Base-by-base conservation (phyloP, 1,139 yeast species). In the Kurtzmaniella quercitrusa region DNA sequence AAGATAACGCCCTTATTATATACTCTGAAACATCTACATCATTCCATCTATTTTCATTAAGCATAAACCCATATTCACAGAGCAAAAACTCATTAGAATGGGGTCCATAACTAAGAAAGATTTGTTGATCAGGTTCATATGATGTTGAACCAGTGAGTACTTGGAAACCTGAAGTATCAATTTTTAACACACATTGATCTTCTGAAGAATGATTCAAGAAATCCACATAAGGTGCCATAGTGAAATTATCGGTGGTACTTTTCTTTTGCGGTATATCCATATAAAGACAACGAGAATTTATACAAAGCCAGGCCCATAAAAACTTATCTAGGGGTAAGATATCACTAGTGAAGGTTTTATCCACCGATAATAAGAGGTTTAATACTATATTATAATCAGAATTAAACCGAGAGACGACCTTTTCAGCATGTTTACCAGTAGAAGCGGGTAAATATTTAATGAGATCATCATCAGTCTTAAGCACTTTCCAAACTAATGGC, bases 151-250 rank as follows among this genome's bases (percentile, higher is more conserved):
- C 57, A 2, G 82, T 65, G 25, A 59, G 57, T 1, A 82, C 84
- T 41, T 69, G 73, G 53, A 81, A 81, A 1, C 85, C 86, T 3
- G 54, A 50, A 3, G 62, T 52, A 53, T 75, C 75, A 18, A 77
- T 70, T 38, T 72, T 70, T 41, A 82, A 60, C 1, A 63, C 61
- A 48, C 88, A 82, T 41, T 75, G 77, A 37, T 79, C 80, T 1
- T 70, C 70, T 29, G 75, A 63, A 10, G 80, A 68, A 62, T 93
- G 98, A 63, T 93, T 93, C 45, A 93, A 67, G 58, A 87, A 86
- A 66, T 93, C 98, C 12, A 91, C 91, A 51, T 71, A 84, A 0
- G 98, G 98, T 0, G 94, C 97, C 79, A 93, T 68, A 1, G 98
- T 88, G 63, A 90, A 83, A 57, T 88, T 85, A 52, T 85, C 90